phyloP scores from a whole-genome alignment of 305 asterid genomes.

The Plantago coronopus region DNA sequence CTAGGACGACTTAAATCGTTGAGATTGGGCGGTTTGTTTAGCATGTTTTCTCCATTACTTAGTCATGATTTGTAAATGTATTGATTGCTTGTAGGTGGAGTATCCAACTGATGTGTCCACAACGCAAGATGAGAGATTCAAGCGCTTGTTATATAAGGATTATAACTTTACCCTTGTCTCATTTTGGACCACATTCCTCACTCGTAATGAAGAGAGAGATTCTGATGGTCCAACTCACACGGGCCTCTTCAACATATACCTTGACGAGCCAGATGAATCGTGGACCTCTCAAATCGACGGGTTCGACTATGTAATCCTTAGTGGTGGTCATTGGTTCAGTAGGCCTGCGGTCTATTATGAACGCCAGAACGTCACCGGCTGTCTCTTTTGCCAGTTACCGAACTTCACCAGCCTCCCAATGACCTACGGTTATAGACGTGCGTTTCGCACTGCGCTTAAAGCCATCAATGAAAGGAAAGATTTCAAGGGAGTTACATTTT shows the following conservation, averaged over 20 bases:
- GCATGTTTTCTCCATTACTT: too few species aligned
- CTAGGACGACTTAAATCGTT: too few species aligned
- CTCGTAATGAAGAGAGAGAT: constrained; percentile 34
- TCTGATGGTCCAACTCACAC: constrained; percentile 52
- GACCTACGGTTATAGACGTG: constrained; percentile 51
- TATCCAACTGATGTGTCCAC: constrained; percentile 38
- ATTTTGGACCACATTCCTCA: constrained; percentile 59
- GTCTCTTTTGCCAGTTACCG: constrained; percentile 52
- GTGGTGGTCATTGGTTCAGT: constrained; percentile 75
- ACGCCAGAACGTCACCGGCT: constrained; percentile 42
- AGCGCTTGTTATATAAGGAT: constrained; percentile 50
- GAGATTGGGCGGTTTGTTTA: too few species aligned
- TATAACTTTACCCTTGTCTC: constrained; percentile 71
- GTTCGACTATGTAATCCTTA: constrained; percentile 55
- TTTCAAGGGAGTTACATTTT: constrained; percentile 43
- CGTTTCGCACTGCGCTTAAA: constrained; percentile 50
- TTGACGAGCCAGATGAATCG: constrained; percentile 60
- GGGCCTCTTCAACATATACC: constrained; percentile 61
- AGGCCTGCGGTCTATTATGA: constrained; percentile 55
- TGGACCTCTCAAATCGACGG: constrained; percentile 57
- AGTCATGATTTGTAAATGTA: too few species aligned
- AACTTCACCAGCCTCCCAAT: constrained; percentile 46
- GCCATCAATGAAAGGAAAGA: constrained; percentile 42
- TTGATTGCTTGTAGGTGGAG: constrained; percentile 1
- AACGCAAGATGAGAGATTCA: constrained; percentile 48